These are phyloP conservation scores for Microdochium nivale DNA, from an alignment of 2,329 filamentous ascomycete species.

Conservation along the genomic window DNA sequence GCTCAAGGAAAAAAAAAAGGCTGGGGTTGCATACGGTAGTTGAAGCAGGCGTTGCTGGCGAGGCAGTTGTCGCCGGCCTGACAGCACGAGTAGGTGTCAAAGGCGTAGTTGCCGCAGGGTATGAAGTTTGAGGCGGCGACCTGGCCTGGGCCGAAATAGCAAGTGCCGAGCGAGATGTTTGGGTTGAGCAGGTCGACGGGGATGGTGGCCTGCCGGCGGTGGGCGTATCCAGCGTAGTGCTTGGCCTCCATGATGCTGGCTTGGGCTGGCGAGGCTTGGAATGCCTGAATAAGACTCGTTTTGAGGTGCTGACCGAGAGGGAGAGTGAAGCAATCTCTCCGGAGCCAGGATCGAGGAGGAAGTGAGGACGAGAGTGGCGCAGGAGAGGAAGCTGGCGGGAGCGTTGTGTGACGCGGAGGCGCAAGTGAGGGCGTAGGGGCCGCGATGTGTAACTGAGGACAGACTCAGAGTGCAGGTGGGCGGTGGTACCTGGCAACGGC, in stretches of 20 bases:
- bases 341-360: neutral
- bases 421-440: neutral
- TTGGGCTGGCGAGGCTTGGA: neutral
- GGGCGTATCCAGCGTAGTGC: neutral
- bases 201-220: neutral
- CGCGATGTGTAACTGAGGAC: neutral
- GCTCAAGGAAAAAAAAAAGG: neutral
- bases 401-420: neutral
- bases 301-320: no score
- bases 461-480: no score
- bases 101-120: constrained; percentile 11
- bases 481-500: neutral
- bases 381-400: neutral
- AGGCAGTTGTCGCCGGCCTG: constrained; percentile 10
- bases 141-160: constrained; percentile 4
- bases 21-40: constrained; percentile 4
- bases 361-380: neutral
- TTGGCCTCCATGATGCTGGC: neutral
- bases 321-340: no score
- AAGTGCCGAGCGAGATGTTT: constrained; percentile 11
- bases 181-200: constrained; percentile 1
- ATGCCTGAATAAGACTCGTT: no score
- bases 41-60: constrained; percentile 7
- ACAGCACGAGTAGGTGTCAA: constrained; percentile 8
- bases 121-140: constrained; percentile 7